These are phyloP conservation scores for Colletotrichum costaricense DNA, from an alignment of 2,329 filamentous ascomycete species.

Conservation along the genomic window DNA sequence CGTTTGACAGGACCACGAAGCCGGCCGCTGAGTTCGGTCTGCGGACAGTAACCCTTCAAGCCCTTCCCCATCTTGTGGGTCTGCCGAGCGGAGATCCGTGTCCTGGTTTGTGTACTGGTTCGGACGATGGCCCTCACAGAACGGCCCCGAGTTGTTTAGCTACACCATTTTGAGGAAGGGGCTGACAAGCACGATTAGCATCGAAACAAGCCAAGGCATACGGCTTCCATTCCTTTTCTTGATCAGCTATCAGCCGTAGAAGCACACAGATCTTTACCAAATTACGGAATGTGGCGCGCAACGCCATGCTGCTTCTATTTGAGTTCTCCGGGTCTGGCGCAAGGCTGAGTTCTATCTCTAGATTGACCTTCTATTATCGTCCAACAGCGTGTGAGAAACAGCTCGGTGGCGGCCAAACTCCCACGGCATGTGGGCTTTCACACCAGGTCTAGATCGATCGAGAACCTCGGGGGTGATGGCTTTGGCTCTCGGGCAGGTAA, in stretches of 20 bases:
- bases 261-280: slow-evolving; percentile 40
- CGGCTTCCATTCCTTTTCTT: slow-evolving; percentile 38
- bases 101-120: slow-evolving; percentile 43
- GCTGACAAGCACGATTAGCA: not conserved
- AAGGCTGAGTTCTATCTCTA: slow-evolving; percentile 41
- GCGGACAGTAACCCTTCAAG: not conserved
- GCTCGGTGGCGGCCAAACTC: slow-evolving; percentile 13
- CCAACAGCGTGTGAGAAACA: slow-evolving; percentile 43
- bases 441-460: slow-evolving; percentile 40
- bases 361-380: slow-evolving; percentile 43
- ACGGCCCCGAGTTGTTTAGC: slow-evolving; percentile 43
- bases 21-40: not conserved
- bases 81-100: slow-evolving; percentile 43
- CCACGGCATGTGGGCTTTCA: not conserved
- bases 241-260: slow-evolving; percentile 37
- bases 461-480: slow-evolving; percentile 45
- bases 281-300: slow-evolving; percentile 41
- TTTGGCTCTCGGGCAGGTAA: slow-evolving; percentile 43
- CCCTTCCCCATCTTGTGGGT: not conserved
- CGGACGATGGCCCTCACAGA: slow-evolving; percentile 43
- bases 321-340: slow-evolving; percentile 23
- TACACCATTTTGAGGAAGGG: slow-evolving; percentile 35
- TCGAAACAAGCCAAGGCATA: slow-evolving; percentile 21
- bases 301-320: slow-evolving; percentile 42
- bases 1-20: not conserved